Evolutionary conservation across 345 rosid genomes (phyloP).

Genomic region (Pugionium cornutum): DNA sequence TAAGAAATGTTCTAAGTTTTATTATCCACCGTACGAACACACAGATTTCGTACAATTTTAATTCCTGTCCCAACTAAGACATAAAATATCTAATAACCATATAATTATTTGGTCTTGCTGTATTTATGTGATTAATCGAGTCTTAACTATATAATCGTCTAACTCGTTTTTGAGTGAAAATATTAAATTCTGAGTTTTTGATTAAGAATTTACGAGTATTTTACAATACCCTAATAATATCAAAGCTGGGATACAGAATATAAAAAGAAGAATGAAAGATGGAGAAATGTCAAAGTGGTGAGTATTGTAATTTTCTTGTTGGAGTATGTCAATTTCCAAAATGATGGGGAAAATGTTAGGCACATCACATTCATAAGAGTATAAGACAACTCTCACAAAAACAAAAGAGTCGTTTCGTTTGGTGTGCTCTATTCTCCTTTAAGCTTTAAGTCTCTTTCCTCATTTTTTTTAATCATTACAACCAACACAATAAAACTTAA

Average conservation of each 20-base stretch:
- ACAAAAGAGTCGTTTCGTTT: slow-evolving; percentile 38
- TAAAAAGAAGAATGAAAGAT: slow-evolving; percentile 10
- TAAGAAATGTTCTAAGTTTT: slow-evolving; percentile 12
- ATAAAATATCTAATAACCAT: slow-evolving; percentile 31
- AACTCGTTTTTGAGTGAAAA: slow-evolving; percentile 14
- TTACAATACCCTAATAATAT: background rate
- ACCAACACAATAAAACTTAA: background rate
- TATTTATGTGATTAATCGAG: slow-evolving; percentile 31
- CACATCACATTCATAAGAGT: slow-evolving; percentile 37
- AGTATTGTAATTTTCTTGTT: slow-evolving; percentile 22
- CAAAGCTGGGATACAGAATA: background rate
- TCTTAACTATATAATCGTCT: background rate
- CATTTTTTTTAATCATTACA: background rate
- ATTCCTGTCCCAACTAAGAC: slow-evolving; percentile 19
- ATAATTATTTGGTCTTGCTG: slow-evolving; percentile 29
- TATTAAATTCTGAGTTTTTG: too few species aligned
- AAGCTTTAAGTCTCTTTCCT: slow-evolving; percentile 14
- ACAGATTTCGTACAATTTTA: slow-evolving; percentile 33
- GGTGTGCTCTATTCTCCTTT: slow-evolving; percentile 4
- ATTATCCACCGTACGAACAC: slow-evolving; percentile 21
- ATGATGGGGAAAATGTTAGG: slow-evolving; percentile 23
- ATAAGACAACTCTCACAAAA: slow-evolving; percentile 34
- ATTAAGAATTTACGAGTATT: too few species aligned
- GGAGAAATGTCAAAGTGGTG: background rate
- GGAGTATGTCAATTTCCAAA: slow-evolving; percentile 26